A percentile compares a stretch with the other conserved stretches of the same genome.
Conservation (phyloP, 805 yeast species). For the Scheffersomyces lignosus region DNA sequence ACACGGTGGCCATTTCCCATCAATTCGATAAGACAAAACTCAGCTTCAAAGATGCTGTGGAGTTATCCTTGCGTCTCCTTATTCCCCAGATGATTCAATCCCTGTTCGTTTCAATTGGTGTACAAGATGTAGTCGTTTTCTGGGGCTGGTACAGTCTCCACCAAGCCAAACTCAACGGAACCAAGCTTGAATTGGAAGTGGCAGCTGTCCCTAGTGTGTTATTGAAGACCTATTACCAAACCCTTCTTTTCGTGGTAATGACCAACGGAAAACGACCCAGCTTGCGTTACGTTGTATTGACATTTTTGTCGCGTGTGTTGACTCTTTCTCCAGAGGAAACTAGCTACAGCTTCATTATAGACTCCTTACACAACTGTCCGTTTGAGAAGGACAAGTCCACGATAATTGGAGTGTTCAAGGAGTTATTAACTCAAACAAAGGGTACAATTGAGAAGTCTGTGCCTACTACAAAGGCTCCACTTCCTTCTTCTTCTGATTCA, state of each 20-base stretch:
- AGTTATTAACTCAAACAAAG: constrained; percentile 47
- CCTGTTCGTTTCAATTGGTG: constrained; percentile 16
- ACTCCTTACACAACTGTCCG: constrained; percentile 67
- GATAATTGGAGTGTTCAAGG: constrained; percentile 67
- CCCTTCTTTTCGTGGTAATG: constrained; percentile 21
- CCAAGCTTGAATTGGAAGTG: constrained; percentile 27
- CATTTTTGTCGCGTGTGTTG: constrained; percentile 64
- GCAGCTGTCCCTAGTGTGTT: constrained; percentile 29
- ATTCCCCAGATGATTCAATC: constrained; percentile 37
- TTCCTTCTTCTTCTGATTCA: constrained; percentile 53
- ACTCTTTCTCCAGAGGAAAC: constrained; percentile 55
- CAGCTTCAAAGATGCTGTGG: constrained; percentile 18
- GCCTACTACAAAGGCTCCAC: constrained; percentile 64
- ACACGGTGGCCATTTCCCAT: constrained; percentile 7
- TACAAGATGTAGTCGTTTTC: constrained; percentile 30
- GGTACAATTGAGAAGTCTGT: constrained; percentile 1
- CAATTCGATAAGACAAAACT: constrained; percentile 4
- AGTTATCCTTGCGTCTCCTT: constrained; percentile 24
- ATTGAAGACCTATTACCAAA: constrained; percentile 31
- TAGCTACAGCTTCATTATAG: constrained; percentile 60
- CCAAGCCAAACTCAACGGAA: constrained; percentile 11
- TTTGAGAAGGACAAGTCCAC: constrained; percentile 59
- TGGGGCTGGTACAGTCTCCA: constrained; percentile 42
- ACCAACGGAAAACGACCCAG: constrained; percentile 15
- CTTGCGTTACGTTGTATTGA: constrained; percentile 47